Conservation (phyloP, 164 flowering plant genomes). For the Brasenia schreberi region DNA sequence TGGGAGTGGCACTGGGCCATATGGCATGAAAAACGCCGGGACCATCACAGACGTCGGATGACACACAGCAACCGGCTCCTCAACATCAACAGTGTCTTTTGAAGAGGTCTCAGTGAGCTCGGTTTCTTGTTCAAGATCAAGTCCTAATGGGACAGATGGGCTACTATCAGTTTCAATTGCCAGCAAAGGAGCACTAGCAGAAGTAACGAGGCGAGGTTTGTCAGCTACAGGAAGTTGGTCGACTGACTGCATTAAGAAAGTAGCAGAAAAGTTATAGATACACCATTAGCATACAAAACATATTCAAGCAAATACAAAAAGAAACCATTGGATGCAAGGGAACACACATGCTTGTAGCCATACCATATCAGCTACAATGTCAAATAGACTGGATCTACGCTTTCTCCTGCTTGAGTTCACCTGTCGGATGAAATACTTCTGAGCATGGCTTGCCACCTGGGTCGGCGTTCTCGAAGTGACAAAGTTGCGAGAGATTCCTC, state of each 20-base stretch:
- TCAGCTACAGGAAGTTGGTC: too few species aligned
- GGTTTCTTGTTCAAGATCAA: slow-evolving; percentile 33
- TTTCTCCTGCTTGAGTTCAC: slow-evolving; percentile 8
- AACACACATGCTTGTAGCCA: too few species aligned
- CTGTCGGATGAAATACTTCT: slow-evolving; percentile 26
- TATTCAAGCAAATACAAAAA: too few species aligned
- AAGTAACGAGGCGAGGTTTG: too few species aligned
- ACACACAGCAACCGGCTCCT: slow-evolving; percentile 6
- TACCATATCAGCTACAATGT: slow-evolving; percentile 9
- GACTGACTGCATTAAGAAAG: too few species aligned
- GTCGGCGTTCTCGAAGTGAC: slow-evolving; percentile 30
- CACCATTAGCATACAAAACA: too few species aligned
- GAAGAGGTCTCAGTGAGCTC: slow-evolving; percentile 46
- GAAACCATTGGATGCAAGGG: too few species aligned
- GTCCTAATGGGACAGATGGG: slow-evolving; percentile 25
- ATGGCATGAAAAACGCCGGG: slow-evolving; percentile 41
- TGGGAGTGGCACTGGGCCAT: slow-evolving; percentile 23
- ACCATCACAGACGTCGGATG: slow-evolving; percentile 16
- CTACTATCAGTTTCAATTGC: slow-evolving; percentile 8
- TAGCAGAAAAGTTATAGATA: too few species aligned
- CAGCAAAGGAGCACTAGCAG: too few species aligned
- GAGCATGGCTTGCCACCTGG: slow-evolving; percentile 42
- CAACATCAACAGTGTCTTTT: slow-evolving; percentile 13
- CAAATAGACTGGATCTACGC: slow-evolving; percentile 26
- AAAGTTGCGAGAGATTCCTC: slow-evolving; percentile 26